Conservation (phyloP, 805 yeast genomes). For the Candida maesae region DNA sequence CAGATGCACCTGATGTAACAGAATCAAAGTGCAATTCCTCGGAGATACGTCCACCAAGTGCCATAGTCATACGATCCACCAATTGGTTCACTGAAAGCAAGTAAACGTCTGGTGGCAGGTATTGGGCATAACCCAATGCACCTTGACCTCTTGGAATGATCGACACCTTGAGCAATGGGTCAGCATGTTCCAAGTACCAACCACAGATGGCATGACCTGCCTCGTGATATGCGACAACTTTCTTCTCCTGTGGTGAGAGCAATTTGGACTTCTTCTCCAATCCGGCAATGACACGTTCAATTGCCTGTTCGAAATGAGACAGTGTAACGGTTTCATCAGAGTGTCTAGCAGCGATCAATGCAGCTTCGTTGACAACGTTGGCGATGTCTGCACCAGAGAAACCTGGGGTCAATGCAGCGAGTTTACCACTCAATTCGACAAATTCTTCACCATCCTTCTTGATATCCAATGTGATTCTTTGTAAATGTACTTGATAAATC, state of each 20-base stretch:
- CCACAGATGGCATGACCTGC: slow-evolving; percentile 99
- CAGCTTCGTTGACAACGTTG: slow-evolving; percentile 95
- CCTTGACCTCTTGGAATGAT: slow-evolving; percentile 97
- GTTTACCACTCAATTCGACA: slow-evolving; percentile 68
- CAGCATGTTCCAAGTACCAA: slow-evolving; percentile 89
- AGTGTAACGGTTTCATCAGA: slow-evolving; percentile 67
- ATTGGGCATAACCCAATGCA: slow-evolving; percentile 96
- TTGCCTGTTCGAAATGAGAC: slow-evolving; percentile 89
- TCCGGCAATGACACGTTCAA: slow-evolving; percentile 96
- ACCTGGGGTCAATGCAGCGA: slow-evolving; percentile 96
- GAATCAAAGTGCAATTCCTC: slow-evolving; percentile 89
- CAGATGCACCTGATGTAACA: slow-evolving; percentile 96
- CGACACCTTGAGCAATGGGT: slow-evolving; percentile 91
- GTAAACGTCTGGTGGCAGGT: slow-evolving; percentile 89
- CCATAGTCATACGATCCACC: slow-evolving; percentile 90
- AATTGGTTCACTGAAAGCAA: slow-evolving; percentile 74
- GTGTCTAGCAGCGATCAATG: slow-evolving; percentile 90
- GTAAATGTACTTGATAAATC: slow-evolving; percentile 82
- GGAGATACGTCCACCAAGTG: slow-evolving; percentile 94
- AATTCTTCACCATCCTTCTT: slow-evolving; percentile 39
- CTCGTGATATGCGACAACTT: slow-evolving; percentile 93
- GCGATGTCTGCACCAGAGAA: slow-evolving; percentile 99
- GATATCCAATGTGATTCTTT: slow-evolving; percentile 59
- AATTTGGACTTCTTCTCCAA: slow-evolving; percentile 85
- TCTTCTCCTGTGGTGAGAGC: slow-evolving; percentile 80